These are phyloP conservation scores for Austroboletus sp. DNA, from an alignment of 1,284 basidiomycete species.

Conservation along the genomic window DNA sequence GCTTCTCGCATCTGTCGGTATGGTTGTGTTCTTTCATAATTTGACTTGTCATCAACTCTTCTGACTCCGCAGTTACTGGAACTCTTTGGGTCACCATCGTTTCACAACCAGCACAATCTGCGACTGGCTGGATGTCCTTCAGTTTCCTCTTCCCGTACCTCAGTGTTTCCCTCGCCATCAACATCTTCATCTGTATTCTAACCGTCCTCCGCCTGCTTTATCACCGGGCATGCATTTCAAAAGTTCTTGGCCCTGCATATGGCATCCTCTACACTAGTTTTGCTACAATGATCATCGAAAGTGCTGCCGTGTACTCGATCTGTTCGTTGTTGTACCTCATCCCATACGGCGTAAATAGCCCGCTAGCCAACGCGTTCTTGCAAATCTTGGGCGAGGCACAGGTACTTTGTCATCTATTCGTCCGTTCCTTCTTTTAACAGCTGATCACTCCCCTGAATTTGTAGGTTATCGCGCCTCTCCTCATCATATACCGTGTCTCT, in stretches of 20 bases:
- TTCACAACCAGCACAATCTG: slow-evolving; percentile 17
- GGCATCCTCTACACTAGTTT: slow-evolving; percentile 27
- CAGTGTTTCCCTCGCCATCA: slow-evolving; percentile 31
- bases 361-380: slow-evolving; percentile 27
- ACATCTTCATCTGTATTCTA: slow-evolving; percentile 26
- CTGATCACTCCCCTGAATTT: slow-evolving; percentile 4
- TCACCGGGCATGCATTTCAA: slow-evolving; percentile 27
- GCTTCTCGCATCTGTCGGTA: slow-evolving; percentile 24
- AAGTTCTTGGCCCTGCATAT: slow-evolving; percentile 25
- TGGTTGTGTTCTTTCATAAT: neutral
- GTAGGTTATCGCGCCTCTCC: slow-evolving; percentile 29
- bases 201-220: slow-evolving; percentile 29
- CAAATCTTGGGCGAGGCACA: slow-evolving; percentile 30
- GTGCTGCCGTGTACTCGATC: slow-evolving; percentile 27
- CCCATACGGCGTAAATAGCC: slow-evolving; percentile 19
- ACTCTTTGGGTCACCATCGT: slow-evolving; percentile 26
- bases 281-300: slow-evolving; percentile 28
- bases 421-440: neutral
- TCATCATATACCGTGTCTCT: slow-evolving; percentile 31
- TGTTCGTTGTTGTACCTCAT: slow-evolving; percentile 29
- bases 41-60: neutral
- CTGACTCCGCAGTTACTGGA: slow-evolving; percentile 22
- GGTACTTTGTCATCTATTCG: slow-evolving; percentile 10
- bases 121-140: slow-evolving; percentile 29
- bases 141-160: slow-evolving; percentile 29